phyloP scores from a whole-genome alignment of 257 asterid genomes.

The Pogostemon cablin region DNA sequence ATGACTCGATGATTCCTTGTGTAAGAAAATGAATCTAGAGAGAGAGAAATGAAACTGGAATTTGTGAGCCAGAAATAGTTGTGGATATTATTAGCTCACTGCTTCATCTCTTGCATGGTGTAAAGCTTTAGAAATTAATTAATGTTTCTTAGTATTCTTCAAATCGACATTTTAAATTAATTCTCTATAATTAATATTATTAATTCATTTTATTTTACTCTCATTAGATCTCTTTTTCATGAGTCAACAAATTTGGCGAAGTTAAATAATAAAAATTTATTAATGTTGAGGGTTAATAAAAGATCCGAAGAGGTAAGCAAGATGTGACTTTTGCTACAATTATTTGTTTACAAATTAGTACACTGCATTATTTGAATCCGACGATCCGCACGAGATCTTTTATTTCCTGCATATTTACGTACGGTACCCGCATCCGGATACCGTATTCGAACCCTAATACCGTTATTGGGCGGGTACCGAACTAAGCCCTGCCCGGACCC shows the following conservation, averaged over 20 bases:
- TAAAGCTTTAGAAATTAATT: slow-evolving; percentile 33
- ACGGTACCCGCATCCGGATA: too few relatives aligned
- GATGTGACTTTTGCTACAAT: not conserved
- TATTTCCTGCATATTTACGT: not conserved
- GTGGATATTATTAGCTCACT: slow-evolving; percentile 40
- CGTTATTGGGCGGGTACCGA: too few relatives aligned
- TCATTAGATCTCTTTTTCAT: not conserved
- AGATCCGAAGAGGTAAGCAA: slow-evolving; percentile 5
- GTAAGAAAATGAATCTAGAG: not conserved
- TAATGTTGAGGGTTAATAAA: not conserved
- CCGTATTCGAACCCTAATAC: too few relatives aligned
- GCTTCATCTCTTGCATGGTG: slow-evolving; percentile 42
- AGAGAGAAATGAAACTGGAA: slow-evolving; percentile 34
- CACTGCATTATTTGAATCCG: too few relatives aligned
- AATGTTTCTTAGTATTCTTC: slow-evolving; percentile 20
- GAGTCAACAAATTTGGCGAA: too few relatives aligned
- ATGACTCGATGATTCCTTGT: slow-evolving; percentile 30
- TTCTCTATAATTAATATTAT: slow-evolving; percentile 22
- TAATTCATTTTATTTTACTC: slow-evolving; percentile 36
- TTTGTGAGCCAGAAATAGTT: slow-evolving; percentile 37
- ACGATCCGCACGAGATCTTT: not conserved
- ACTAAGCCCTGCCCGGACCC: not conserved
- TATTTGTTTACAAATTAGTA: not conserved
- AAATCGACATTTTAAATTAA: slow-evolving; percentile 14
- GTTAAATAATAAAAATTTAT: not conserved